phyloP scores from a whole-genome alignment of 2,329 filamentous ascomycete genomes.

The Arthrobotrys sinensis region DNA sequence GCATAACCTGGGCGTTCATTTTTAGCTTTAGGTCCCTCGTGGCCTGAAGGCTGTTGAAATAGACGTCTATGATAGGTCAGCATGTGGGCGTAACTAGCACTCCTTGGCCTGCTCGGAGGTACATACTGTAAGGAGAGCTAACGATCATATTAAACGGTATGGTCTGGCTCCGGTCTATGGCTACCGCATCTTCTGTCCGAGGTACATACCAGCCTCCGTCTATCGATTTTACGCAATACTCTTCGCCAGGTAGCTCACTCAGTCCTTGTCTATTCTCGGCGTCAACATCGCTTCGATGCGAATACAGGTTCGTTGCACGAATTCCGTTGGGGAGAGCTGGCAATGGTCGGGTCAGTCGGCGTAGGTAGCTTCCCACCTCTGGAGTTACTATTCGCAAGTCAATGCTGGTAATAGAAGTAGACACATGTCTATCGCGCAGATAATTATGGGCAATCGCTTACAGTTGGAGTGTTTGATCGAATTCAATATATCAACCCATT shows the following conservation, averaged over 20 bases:
- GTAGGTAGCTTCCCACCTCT: conserved; percentile 45
- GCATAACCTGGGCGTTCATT: conserved; percentile 71
- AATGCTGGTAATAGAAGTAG: background rate
- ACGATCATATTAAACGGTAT: conserved; percentile 40
- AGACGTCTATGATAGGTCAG: conserved; percentile 28
- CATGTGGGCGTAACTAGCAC: background rate
- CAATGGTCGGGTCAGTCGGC: conserved; percentile 60
- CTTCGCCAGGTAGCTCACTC: conserved; percentile 34
- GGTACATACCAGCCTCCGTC: conserved; percentile 52
- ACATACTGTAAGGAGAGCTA: conserved; percentile 40
- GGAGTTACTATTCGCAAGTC: conserved; percentile 32
- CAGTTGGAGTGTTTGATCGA: conserved; percentile 68
- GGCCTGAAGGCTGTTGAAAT: conserved; percentile 64
- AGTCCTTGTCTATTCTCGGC: conserved; percentile 64
- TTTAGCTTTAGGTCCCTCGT: conserved; percentile 68
- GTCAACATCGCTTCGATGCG: conserved; percentile 66
- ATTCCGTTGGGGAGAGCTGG: conserved; percentile 51
- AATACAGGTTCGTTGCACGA: conserved; percentile 63
- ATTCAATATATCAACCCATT: conserved; percentile 73
- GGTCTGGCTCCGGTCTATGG: conserved; percentile 27
- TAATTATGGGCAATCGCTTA: background rate
- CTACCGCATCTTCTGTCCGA: conserved; percentile 5
- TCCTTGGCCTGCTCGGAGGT: background rate
- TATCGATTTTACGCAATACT: conserved; percentile 41
- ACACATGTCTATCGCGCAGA: background rate